Percentiles rank a stretch among this genome's conserved stretches.
These are phyloP conservation scores for Leucocoprinus leucothites DNA, from an alignment of 768 basidiomycete species.

Conservation along the genomic window DNA sequence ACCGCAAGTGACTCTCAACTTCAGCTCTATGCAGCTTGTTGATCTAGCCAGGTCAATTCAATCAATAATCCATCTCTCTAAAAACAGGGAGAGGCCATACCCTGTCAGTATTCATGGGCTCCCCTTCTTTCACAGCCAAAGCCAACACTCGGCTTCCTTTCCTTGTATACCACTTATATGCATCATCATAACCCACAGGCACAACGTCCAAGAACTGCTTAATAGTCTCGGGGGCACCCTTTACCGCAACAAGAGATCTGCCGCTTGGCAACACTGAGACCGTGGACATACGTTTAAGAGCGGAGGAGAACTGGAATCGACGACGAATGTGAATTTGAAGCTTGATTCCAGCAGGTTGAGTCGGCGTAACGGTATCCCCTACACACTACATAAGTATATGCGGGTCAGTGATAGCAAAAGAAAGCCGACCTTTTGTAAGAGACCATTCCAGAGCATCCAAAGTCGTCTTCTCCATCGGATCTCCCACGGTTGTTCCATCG, in stretches of 20 bases:
- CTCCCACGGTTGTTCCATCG: slow-evolving; percentile 91
- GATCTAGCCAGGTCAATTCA: slow-evolving; percentile 49
- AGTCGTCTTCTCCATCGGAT: slow-evolving; percentile 99
- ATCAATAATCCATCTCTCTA: not conserved
- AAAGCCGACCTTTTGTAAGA: slow-evolving; percentile 50
- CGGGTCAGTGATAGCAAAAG: slow-evolving; percentile 29
- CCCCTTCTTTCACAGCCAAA: slow-evolving; percentile 83
- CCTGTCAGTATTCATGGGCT: slow-evolving; percentile 65
- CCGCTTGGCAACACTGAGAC: slow-evolving; percentile 64
- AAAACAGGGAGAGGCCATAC: slow-evolving; percentile 34
- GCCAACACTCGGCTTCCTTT: slow-evolving; percentile 93
- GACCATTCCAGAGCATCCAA: slow-evolving; percentile 90
- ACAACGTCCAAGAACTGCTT: slow-evolving; percentile 76
- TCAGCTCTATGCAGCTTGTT: slow-evolving; percentile 81
- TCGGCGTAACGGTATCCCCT: slow-evolving; percentile 73
- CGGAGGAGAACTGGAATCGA: slow-evolving; percentile 97
- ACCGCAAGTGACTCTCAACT: slow-evolving; percentile 75
- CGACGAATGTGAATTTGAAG: slow-evolving; percentile 67
- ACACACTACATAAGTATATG: slow-evolving; percentile 41
- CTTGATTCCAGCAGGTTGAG: slow-evolving; percentile 49
- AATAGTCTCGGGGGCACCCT: slow-evolving; percentile 97
- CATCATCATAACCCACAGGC: slow-evolving; percentile 85
- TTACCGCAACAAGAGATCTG: slow-evolving; percentile 70
- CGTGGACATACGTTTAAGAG: slow-evolving; percentile 97
- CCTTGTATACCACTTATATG: slow-evolving; percentile 92